phyloP scores from a whole-genome alignment of 306 rosid species.

The Quercus aquifolioides region DNA sequence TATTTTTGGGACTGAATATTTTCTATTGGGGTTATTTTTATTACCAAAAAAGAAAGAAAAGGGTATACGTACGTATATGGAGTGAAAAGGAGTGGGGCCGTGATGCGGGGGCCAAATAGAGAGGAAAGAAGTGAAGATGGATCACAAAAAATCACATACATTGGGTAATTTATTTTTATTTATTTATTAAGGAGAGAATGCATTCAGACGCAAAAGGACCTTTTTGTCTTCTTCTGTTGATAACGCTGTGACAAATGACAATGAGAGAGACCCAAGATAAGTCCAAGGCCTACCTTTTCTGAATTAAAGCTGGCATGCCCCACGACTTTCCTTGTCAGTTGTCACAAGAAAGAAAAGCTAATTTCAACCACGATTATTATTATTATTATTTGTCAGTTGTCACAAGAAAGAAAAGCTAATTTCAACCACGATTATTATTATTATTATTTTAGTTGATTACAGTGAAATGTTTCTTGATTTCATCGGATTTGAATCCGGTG shows the following conservation, averaged over 20 bases:
- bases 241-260: conserved; percentile 23
- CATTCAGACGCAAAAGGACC: conserved; percentile 32
- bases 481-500: too few relatives aligned
- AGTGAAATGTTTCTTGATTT: too few relatives aligned
- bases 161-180: not conserved
- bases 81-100: too few relatives aligned
- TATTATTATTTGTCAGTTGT: not conserved
- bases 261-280: conserved; percentile 8
- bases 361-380: too few relatives aligned
- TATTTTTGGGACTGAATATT: too few relatives aligned
- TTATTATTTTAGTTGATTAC: too few relatives aligned
- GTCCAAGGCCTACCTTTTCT: conserved; percentile 51
- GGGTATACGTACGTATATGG: too few relatives aligned
- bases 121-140: not conserved
- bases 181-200: not conserved
- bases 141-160: too few relatives aligned
- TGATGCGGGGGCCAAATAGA: too few relatives aligned
- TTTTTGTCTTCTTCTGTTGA: conserved; percentile 45
- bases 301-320: conserved; percentile 30
- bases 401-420: not conserved
- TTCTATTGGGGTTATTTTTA: too few relatives aligned
- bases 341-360: not conserved
- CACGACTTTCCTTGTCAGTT: conserved; percentile 5
- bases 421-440: too few relatives aligned
- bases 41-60: too few relatives aligned